Evolutionary conservation across 768 basidiomycete genomes (phyloP), one percentile per base, ranked within the genome.

Genomic region (Amanita thiersii): DNA sequence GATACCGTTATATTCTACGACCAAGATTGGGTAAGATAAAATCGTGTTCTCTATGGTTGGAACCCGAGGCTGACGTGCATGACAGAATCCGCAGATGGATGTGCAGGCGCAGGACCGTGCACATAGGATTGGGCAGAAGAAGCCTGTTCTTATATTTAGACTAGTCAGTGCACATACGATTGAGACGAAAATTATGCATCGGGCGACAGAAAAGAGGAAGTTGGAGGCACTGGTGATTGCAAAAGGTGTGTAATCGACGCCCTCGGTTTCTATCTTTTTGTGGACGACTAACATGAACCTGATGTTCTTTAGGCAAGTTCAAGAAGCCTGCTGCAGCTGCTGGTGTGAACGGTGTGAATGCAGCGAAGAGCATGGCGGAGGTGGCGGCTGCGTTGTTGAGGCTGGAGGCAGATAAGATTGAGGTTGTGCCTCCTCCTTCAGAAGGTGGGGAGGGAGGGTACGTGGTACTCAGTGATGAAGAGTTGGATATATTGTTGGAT

Each of bases 1-100:
- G 87, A 91, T 58, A 92, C 90, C 0, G 91, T 96, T 43, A 89
- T 96, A 44, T 89, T 96, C 61, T 93, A 90, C 52, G 90, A 92
- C 53, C 82, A 86, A 47, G 88, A 91, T 57, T 91, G 88, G 88
- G 83, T 90, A 56, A 21, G 73, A 59, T 21, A n/a, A n/a, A 17
- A 9, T 39, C 37, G 31, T n/a, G 12, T 19, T 37, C 10, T 30
- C 23, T 15, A 0, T 21, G 32, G 7, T 29, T 19, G 14, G 15
- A 3, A 10, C 11, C 23, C 10, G 10, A 8, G 9, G 18, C 42
- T 47, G 28, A 49, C n/a, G 23, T 12, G n/a, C 21, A 33, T 19
- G 40, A 11, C 48, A 89, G 86, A 90, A 89, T 52, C 92, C 93
- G 0, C 93, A 96, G 65, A 92, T 93, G 81, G 94, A 99, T 50